Evolutionary conservation across 2,329 filamentous ascomycete species (phyloP).

Genomic region (Chaetomiaceae sp.): DNA sequence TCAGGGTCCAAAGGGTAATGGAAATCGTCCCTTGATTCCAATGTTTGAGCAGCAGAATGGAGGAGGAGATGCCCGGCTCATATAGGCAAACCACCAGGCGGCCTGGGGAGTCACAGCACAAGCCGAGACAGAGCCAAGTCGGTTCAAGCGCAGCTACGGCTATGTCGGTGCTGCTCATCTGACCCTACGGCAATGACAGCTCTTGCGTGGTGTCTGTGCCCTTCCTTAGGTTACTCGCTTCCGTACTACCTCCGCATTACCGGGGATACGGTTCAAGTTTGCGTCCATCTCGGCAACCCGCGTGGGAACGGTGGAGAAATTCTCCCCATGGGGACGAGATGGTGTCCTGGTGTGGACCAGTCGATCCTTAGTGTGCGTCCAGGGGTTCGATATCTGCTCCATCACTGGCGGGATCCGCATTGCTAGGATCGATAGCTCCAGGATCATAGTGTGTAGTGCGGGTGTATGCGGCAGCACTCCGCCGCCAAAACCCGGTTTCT

Average conservation of each 20-base stretch:
- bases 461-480: constrained; percentile 2
- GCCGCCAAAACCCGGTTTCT: background rate
- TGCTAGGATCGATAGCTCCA: background rate
- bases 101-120: background rate
- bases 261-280: background rate
- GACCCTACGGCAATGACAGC: background rate
- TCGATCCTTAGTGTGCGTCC: background rate
- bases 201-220: background rate
- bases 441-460: too few species aligned
- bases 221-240: too few species aligned
- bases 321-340: constrained; percentile 5
- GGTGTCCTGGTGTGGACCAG: constrained; percentile 4
- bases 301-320: background rate
- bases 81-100: background rate
- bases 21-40: background rate
- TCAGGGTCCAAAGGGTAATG: too few species aligned
- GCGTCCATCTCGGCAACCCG: background rate
- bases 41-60: background rate
- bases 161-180: constrained; percentile 2
- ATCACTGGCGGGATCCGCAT: background rate
- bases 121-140: background rate
- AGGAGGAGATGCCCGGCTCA: background rate
- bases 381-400: background rate
- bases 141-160: background rate
- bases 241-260: background rate